phyloP scores from a whole-genome alignment of 768 basidiomycete genomes.

The Mycena indigotica region DNA sequence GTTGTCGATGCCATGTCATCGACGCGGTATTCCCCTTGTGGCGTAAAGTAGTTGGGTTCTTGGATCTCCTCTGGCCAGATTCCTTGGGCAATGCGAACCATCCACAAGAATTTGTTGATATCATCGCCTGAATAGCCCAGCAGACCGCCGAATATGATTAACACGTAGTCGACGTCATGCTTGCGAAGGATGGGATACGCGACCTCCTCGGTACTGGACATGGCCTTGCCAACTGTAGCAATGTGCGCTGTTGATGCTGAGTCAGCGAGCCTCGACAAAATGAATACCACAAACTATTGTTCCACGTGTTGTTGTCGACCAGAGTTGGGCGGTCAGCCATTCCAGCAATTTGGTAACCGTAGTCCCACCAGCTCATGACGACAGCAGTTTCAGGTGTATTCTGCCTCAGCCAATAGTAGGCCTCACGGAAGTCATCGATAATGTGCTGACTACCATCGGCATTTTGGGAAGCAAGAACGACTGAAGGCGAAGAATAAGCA shows the following conservation, averaged over 20 bases:
- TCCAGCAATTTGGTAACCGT: constrained; percentile 98
- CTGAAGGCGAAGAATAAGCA: constrained; percentile 97
- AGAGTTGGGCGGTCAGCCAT: constrained; percentile 96
- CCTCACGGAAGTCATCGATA: constrained; percentile 99
- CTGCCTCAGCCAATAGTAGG: constrained; percentile 97
- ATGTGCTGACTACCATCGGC: constrained; percentile 89
- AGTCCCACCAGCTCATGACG: constrained; percentile 99
- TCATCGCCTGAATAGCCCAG: constrained; percentile 98
- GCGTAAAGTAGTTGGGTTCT: constrained; percentile 92
- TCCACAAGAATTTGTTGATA: constrained; percentile 99
- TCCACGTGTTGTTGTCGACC: constrained; percentile 99
- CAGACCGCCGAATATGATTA: constrained; percentile 96
- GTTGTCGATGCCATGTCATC: constrained; percentile 81
- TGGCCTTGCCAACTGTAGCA: constrained; percentile 98
- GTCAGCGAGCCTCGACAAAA: constrained; percentile 7
- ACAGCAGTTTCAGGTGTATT: constrained; percentile 93
- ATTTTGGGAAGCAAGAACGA: constrained; percentile 81
- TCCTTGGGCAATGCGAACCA: constrained; percentile 93
- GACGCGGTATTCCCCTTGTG: constrained; percentile 89
- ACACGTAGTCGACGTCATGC: constrained; percentile 96
- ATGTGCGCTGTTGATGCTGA: constrained; percentile 72
- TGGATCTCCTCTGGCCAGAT: constrained; percentile 99
- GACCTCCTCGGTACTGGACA: constrained; percentile 91
- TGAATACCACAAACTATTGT: constrained; percentile 78
- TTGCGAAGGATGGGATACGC: constrained; percentile 97